Percentiles rank a stretch among this genome's conserved stretches.
Evolutionary conservation across 2,329 filamentous ascomycete genomes (phyloP).

Genomic region (Pyricularia grisea): DNA sequence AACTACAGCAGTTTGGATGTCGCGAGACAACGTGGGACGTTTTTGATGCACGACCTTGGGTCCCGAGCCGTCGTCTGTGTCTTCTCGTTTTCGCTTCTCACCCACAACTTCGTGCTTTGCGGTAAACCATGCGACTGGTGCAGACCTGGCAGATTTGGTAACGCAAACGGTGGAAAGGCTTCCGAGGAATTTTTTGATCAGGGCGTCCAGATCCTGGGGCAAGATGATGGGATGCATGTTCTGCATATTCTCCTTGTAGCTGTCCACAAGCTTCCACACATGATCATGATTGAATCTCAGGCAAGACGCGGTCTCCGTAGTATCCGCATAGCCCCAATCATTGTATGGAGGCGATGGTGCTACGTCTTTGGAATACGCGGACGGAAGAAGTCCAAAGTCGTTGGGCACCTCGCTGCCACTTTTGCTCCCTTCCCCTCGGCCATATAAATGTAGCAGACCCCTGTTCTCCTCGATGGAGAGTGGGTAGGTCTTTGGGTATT

Average conservation of each 20-base stretch:
- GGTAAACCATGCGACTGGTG: not conserved
- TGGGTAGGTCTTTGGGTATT: too few species aligned
- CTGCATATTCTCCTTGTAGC: constrained; percentile 51
- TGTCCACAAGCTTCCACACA: constrained; percentile 44
- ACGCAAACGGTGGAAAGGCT: constrained; percentile 26
- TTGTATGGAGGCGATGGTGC: too few species aligned
- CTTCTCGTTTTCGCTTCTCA: constrained; percentile 51
- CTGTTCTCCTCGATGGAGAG: too few species aligned
- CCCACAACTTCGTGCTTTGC: too few species aligned
- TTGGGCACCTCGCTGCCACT: too few species aligned
- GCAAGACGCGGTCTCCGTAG: too few species aligned
- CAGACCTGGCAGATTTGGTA: constrained; percentile 7
- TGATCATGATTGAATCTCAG: constrained; percentile 42
- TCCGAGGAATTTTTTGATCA: constrained; percentile 43
- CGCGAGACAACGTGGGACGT: constrained; percentile 40
- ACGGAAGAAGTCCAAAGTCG: too few species aligned
- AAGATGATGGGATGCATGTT: constrained; percentile 57
- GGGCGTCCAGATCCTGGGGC: constrained; percentile 39
- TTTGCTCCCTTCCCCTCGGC: too few species aligned
- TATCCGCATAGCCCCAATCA: too few species aligned
- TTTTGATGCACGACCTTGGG: constrained; percentile 10
- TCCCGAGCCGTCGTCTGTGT: constrained; percentile 22
- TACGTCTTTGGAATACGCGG: too few species aligned
- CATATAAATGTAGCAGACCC: too few species aligned
- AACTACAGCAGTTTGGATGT: constrained; percentile 72